A percentile compares a stretch with the other conserved stretches of the same genome.
phyloP scores from a whole-genome alignment of 768 basidiomycete species.

The Naematelia encephala region DNA sequence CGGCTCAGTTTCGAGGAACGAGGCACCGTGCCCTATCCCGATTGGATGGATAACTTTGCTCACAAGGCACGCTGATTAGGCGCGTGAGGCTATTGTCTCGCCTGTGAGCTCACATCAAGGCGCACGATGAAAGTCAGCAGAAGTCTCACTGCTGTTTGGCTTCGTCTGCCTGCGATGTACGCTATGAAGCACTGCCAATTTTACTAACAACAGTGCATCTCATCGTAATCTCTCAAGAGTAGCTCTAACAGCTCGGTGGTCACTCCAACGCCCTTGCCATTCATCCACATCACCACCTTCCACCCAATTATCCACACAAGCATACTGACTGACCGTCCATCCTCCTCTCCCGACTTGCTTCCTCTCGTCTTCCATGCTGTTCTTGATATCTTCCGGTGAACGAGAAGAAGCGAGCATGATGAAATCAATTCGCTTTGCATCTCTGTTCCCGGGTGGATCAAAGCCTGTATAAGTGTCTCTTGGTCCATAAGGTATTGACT shows the following conservation, averaged over 20 bases:
- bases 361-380: background rate
- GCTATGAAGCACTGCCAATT: no score
- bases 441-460: slow-evolving; percentile 11
- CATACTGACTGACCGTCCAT: slow-evolving; percentile 23
- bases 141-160: no score
- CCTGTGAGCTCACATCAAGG: no score
- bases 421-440: slow-evolving; percentile 31
- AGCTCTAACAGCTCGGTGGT: slow-evolving; percentile 32
- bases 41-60: no score
- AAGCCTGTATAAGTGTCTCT: slow-evolving; percentile 29
- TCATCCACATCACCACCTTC: slow-evolving; percentile 25
- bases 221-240: background rate
- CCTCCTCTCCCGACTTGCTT: slow-evolving; percentile 10
- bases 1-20: no score
- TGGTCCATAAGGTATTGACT: slow-evolving; percentile 28
- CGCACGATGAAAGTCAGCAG: no score
- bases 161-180: no score
- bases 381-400: background rate
- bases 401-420: slow-evolving; percentile 24
- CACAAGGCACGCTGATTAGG: no score
- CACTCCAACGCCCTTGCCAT: slow-evolving; percentile 38
- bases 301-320: slow-evolving; percentile 33
- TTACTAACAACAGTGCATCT: background rate
- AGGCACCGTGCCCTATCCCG: no score
- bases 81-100: no score